Conservation (phyloP, 805 yeast genomes). For the Lipomyces yamadae region DNA sequence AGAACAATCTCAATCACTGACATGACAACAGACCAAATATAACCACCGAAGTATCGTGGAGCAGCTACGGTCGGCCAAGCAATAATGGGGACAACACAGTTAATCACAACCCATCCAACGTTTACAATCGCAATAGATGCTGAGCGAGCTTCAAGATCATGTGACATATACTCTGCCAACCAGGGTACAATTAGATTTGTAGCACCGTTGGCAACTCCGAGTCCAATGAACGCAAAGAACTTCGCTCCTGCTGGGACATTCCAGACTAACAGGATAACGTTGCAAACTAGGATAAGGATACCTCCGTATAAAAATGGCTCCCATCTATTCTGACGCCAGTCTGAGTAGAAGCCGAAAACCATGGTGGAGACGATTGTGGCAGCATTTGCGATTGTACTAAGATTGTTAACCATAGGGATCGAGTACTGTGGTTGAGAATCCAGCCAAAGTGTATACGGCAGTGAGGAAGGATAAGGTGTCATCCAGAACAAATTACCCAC, state of each 20-base stretch:
- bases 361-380: conserved; percentile 55
- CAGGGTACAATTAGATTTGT: conserved; percentile 31
- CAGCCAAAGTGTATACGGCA: conserved; percentile 31
- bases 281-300: conserved; percentile 38
- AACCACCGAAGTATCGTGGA: conserved; percentile 26
- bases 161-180: conserved; percentile 30
- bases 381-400: conserved; percentile 62
- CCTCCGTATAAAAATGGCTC: conserved; percentile 27
- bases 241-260: conserved; percentile 58
- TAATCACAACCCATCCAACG: conserved; percentile 35
- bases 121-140: conserved; percentile 27
- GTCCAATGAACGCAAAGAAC: conserved; percentile 58
- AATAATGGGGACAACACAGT: conserved; percentile 29
- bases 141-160: conserved; percentile 33
- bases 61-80: conserved; percentile 29
- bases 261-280: conserved; percentile 61
- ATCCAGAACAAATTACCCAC: conserved; percentile 32
- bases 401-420: conserved; percentile 48
- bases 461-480: conserved; percentile 32
- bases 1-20: conserved; percentile 17
- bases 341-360: conserved; percentile 48
- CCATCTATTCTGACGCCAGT: conserved; percentile 44
- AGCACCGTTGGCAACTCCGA: conserved; percentile 35
- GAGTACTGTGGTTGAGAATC: conserved; percentile 11
- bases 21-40: conserved; percentile 20